Evolutionary conservation across 2,329 filamentous ascomycete species (phyloP).

Genomic region (Diaporthe sp.): DNA sequence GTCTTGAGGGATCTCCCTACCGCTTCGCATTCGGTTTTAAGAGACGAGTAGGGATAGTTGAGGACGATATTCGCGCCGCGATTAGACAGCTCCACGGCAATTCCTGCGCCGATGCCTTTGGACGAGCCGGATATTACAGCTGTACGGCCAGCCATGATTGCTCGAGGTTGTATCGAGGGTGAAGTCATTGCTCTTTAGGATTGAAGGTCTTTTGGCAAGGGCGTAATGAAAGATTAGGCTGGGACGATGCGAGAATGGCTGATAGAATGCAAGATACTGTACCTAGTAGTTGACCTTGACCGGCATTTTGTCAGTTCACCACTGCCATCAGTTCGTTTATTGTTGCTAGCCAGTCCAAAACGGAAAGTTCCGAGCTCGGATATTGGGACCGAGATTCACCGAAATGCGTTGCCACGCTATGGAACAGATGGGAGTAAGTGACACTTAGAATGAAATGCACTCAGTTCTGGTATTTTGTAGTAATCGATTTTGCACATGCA

Average conservation of each 20-base stretch:
- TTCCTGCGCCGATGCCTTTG: constrained; percentile 20
- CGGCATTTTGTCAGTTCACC: background rate
- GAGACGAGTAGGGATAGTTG: constrained; percentile 12
- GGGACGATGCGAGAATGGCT: background rate
- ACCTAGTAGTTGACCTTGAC: background rate
- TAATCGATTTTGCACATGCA: no score
- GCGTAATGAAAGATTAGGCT: no score
- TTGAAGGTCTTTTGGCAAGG: no score
- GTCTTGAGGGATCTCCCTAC: background rate
- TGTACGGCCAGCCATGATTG: background rate
- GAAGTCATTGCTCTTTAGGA: background rate
- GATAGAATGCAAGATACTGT: background rate
- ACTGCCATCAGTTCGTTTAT: background rate
- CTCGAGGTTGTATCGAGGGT: background rate
- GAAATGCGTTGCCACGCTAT: background rate
- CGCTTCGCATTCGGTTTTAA: background rate
- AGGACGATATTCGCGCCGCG: constrained; percentile 28
- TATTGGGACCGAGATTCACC: background rate
- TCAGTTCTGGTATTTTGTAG: no score
- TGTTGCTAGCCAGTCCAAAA: background rate
- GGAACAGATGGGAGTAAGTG: no score
- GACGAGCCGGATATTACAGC: background rate
- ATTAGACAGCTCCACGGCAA: constrained; percentile 2
- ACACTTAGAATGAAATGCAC: no score
- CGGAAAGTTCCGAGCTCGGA: background rate